A percentile compares a stretch with the other conserved stretches of the same genome.
Conservation (phyloP, 352 stramenopile genomes). For the Halophytophthora polymorphica region DNA sequence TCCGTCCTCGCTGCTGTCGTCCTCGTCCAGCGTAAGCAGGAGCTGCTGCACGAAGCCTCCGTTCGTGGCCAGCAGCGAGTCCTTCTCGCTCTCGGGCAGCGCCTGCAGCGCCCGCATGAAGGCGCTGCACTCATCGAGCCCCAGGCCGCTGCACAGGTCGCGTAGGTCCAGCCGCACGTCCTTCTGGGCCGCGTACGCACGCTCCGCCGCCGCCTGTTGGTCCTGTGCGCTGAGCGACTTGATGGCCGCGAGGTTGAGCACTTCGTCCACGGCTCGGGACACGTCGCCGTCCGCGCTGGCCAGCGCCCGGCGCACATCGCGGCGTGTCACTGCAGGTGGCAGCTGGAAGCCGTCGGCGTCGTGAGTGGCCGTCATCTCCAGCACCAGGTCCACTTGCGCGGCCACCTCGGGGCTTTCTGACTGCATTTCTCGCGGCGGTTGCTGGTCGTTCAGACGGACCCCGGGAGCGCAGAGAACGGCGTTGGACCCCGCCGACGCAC, state of each 20-base stretch:
- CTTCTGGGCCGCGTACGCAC: neutral
- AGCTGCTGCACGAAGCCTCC: slow-evolving; percentile 68
- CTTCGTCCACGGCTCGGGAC: slow-evolving; percentile 52
- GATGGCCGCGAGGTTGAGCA: slow-evolving; percentile 58
- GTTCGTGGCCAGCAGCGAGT: slow-evolving; percentile 39
- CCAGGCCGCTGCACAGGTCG: slow-evolving; percentile 57
- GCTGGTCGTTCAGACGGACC: no score
- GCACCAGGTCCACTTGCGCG: slow-evolving; percentile 39
- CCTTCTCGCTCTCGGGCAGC: slow-evolving; percentile 39
- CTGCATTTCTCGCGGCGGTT: no score
- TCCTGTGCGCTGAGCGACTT: slow-evolving; percentile 40
- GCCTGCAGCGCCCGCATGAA: slow-evolving; percentile 48
- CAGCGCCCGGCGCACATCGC: slow-evolving; percentile 35
- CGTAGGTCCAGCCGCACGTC: slow-evolving; percentile 41
- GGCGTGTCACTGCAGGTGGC: slow-evolving; percentile 26
- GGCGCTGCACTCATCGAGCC: slow-evolving; percentile 40
- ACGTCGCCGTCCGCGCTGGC: slow-evolving; percentile 35
- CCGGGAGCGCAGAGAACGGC: no score
- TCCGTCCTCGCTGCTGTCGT: slow-evolving; percentile 21
- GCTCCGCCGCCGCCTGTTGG: slow-evolving; percentile 18
- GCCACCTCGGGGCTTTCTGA: slow-evolving; percentile 5
- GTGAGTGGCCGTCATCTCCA: slow-evolving; percentile 43
- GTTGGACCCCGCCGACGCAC: no score
- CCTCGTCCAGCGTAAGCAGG: slow-evolving; percentile 53
- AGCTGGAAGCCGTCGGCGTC: slow-evolving; percentile 42